These are phyloP conservation scores for Ensete glaucum DNA, from an alignment of 176 grass and related monocot genomes.

Conservation along the genomic window DNA sequence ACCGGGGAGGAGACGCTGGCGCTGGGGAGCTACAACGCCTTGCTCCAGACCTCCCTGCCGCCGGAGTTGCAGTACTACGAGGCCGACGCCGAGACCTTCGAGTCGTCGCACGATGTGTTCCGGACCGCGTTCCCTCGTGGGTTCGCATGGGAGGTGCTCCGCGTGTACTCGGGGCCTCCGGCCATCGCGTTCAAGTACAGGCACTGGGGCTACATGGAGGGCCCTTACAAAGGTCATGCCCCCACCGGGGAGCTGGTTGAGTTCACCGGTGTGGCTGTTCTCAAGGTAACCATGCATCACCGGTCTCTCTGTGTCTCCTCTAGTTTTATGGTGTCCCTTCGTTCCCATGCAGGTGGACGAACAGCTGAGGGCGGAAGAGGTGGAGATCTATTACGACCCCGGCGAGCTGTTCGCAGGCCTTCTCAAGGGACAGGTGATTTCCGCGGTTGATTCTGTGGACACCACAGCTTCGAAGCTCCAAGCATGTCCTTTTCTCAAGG, in stretches of 20 bases:
- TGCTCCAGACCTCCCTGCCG: slow-evolving; percentile 58
- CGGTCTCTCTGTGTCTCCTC: background rate
- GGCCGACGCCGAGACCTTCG: slow-evolving; percentile 64
- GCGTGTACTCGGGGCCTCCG: slow-evolving; percentile 63
- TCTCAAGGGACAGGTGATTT: slow-evolving; percentile 38
- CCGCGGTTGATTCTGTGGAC: background rate
- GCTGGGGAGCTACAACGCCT: slow-evolving; percentile 83
- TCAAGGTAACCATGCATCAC: slow-evolving; percentile 35
- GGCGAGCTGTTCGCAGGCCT: slow-evolving; percentile 65
- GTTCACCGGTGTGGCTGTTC: slow-evolving; percentile 63
- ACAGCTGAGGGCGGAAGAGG: slow-evolving; percentile 60
- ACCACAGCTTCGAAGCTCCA: slow-evolving; percentile 3
- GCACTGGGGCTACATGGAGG: slow-evolving; percentile 85
- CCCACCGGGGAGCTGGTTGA: slow-evolving; percentile 64
- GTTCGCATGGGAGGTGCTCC: slow-evolving; percentile 75
- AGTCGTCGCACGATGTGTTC: slow-evolving; percentile 76
- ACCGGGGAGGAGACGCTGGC: slow-evolving; percentile 53
- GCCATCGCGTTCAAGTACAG: slow-evolving; percentile 72
- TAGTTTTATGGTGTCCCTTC: background rate
- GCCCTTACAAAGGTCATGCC: slow-evolving; percentile 50
- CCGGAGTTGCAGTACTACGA: slow-evolving; percentile 42
- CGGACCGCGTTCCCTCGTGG: slow-evolving; percentile 60
- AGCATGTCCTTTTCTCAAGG: slow-evolving; percentile 7
- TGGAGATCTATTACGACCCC: slow-evolving; percentile 81
- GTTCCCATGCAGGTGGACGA: slow-evolving; percentile 51